These are phyloP conservation scores for Paratinospora sagittata DNA, from an alignment of 164 flowering plant genomes.

Conservation along the genomic window DNA sequence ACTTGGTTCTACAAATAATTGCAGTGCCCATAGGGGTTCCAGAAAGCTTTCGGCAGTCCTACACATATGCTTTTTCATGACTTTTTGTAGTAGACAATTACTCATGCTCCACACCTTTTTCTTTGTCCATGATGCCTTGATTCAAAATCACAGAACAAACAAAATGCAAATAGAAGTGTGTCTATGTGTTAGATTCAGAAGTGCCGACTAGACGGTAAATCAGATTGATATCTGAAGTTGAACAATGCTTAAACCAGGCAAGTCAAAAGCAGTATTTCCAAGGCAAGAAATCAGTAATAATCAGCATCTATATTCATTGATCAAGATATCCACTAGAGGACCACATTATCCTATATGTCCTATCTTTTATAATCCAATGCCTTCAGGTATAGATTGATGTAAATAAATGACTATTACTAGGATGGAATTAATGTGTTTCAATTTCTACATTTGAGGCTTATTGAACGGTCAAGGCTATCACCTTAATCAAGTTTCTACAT, in stretches of 20 bases:
- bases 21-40: conserved; percentile 12
- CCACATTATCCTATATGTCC: not conserved
- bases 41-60: not conserved
- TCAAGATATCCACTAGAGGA: not conserved
- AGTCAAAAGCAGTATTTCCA: conserved; percentile 1
- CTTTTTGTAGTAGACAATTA: not conserved
- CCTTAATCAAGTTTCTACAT: conserved; percentile 4
- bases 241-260: not conserved
- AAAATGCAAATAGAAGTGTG: not conserved
- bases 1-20: conserved; percentile 14
- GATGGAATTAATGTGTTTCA: not conserved
- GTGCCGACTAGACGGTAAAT: not conserved
- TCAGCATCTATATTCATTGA: not conserved
- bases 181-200: not conserved
- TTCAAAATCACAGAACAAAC: not conserved
- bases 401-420: not conserved
- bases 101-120: conserved; percentile 1
- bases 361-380: not conserved
- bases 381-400: not conserved
- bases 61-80: not conserved
- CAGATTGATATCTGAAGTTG: not conserved
- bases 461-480: not conserved
- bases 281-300: not conserved
- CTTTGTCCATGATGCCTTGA: not conserved
- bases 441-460: not conserved